Evolutionary conservation across 192 early-diverging fungal genomes (phyloP).

Genomic region (Rhizophlyctis rosea): DNA sequence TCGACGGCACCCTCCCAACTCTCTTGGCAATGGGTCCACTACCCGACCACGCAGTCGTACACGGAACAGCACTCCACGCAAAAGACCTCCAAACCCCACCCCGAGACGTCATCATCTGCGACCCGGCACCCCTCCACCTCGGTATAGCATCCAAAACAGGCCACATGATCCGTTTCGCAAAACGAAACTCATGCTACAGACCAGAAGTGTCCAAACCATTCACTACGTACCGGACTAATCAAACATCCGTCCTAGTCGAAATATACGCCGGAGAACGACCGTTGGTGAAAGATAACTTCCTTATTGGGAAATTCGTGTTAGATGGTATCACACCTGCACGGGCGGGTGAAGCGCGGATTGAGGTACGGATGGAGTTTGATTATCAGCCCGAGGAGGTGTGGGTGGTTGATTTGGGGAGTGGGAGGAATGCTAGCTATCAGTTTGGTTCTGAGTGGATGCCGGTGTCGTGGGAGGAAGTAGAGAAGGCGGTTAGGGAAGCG

Average conservation of each 20-base stretch:
- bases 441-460: conserved; percentile 99
- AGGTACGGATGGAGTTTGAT: conserved; percentile 96
- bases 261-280: conserved; percentile 98
- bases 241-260: conserved; percentile 96
- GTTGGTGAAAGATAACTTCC: conserved; percentile 97
- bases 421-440: conserved; percentile 94
- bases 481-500: conserved; percentile 92
- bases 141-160: conserved; percentile 99
- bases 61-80: too few species aligned
- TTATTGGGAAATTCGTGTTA: conserved; percentile 97
- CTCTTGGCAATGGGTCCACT: too few species aligned
- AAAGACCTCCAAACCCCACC: too few species aligned
- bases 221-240: conserved; percentile 98
- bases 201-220: conserved; percentile 98
- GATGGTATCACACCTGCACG: conserved; percentile 96
- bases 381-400: conserved; percentile 95
- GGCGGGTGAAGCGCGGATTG: conserved; percentile 95
- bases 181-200: conserved; percentile 96
- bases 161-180: conserved; percentile 97
- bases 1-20: too few species aligned
- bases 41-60: too few species aligned
- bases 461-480: conserved; percentile 97
- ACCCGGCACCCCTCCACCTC: conserved; percentile 94
- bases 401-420: conserved; percentile 92
- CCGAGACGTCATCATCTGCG: conserved; percentile 89